phyloP scores from a whole-genome alignment of 2,329 filamentous ascomycete species.

The Scedosporium minutisporum region DNA sequence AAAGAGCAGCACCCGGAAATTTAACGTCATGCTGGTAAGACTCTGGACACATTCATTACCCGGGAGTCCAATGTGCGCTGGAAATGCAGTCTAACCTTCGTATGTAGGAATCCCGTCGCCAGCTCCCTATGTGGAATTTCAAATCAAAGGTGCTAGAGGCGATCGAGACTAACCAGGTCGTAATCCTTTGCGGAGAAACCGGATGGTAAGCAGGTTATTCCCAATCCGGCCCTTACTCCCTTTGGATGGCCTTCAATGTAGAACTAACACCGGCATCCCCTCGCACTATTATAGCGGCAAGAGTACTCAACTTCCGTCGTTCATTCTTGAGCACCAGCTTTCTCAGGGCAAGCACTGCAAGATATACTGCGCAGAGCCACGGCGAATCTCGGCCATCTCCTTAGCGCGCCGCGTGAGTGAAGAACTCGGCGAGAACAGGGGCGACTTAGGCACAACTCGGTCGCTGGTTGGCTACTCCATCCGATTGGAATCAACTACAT shows the following conservation, averaged over 20 bases:
- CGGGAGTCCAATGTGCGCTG: neutral
- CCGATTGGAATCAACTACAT: constrained; percentile 78
- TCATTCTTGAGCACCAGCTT: constrained; percentile 82
- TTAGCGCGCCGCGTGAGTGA: constrained; percentile 87
- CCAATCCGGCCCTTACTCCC: neutral
- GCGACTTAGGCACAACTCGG: constrained; percentile 69
- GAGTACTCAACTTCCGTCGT: constrained; percentile 93
- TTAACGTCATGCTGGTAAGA: constrained; percentile 66
- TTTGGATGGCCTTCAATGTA: neutral
- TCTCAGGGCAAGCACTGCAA: constrained; percentile 73
- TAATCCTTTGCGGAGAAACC: constrained; percentile 93
- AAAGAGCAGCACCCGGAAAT: constrained; percentile 49
- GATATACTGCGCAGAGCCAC: constrained; percentile 89
- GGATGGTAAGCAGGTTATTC: constrained; percentile 50
- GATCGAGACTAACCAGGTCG: constrained; percentile 71
- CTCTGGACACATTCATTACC: too few species aligned
- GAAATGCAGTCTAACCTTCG: neutral
- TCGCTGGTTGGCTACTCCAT: constrained; percentile 94
- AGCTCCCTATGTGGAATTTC: constrained; percentile 84
- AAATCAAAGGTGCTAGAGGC: constrained; percentile 66
- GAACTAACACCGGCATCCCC: too few species aligned
- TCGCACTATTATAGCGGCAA: constrained; percentile 54
- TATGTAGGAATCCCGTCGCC: constrained; percentile 52
- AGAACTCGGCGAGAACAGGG: constrained; percentile 77
- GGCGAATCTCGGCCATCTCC: constrained; percentile 92